Evolutionary conservation across 139 green algal genomes (phyloP).

Genomic region (Nannochloris sp.): DNA sequence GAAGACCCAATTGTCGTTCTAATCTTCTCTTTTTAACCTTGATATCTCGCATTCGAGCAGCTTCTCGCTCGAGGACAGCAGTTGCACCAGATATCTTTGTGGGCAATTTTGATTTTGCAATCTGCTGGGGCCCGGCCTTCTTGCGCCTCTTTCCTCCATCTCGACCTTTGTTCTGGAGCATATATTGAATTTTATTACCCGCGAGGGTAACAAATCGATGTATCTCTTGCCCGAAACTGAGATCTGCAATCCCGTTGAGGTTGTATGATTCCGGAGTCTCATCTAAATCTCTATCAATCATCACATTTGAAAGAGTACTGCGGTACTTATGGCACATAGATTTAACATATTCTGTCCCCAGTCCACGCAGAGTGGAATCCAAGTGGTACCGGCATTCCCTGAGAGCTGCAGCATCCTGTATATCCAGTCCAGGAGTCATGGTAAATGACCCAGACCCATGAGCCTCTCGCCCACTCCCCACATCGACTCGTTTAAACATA

Average conservation of each 20-base stretch:
- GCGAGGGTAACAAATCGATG: background rate
- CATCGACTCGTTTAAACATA: background rate
- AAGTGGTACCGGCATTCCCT: conserved; percentile 21
- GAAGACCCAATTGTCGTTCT: background rate
- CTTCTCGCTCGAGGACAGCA: background rate
- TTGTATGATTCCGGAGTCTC: background rate
- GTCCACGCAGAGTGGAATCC: conserved; percentile 9
- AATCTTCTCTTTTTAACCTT: background rate
- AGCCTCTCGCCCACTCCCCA: background rate
- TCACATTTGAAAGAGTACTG: conserved; percentile 8
- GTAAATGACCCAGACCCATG: background rate
- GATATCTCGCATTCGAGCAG: background rate
- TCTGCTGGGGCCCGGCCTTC: background rate
- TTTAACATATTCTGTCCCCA: conserved; percentile 16
- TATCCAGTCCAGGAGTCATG: conserved; percentile 10
- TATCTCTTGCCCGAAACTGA: conserved; percentile 4
- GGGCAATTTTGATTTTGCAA: background rate
- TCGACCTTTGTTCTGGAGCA: background rate
- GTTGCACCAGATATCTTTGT: background rate
- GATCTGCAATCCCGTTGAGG: conserved; percentile 20
- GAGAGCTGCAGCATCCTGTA: conserved; percentile 11
- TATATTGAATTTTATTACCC: background rate
- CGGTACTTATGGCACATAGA: conserved; percentile 13
- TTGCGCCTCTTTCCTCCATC: background rate
- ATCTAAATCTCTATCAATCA: background rate